Evolutionary conservation across 805 yeast genomes (phyloP).

Genomic region (Starmerella roubikii): DNA sequence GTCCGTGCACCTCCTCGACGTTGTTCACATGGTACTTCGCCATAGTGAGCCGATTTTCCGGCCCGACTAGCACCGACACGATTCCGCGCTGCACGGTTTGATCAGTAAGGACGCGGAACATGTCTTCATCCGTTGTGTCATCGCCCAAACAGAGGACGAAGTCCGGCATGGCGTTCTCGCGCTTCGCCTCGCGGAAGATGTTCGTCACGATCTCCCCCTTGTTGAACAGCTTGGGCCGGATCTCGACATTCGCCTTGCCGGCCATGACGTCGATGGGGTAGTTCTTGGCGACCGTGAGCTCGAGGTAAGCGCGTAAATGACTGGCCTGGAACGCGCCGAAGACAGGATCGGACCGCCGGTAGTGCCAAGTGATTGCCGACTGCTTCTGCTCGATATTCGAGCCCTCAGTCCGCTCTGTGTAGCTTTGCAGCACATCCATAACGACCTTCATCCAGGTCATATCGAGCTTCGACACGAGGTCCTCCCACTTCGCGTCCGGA

Average conservation of each 20-base stretch:
- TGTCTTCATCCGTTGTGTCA: slow-evolving; percentile 94
- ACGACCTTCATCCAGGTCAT: slow-evolving; percentile 93
- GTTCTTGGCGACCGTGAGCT: slow-evolving; percentile 41
- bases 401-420: slow-evolving; percentile 84
- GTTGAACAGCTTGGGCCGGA: slow-evolving; percentile 87
- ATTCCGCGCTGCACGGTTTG: slow-evolving; percentile 35
- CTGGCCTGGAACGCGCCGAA: slow-evolving; percentile 78
- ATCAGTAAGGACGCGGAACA: slow-evolving; percentile 66
- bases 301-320: slow-evolving; percentile 52
- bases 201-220: slow-evolving; percentile 91
- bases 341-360: slow-evolving; percentile 87
- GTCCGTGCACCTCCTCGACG: slow-evolving; percentile 17
- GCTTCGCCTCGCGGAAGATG: slow-evolving; percentile 38
- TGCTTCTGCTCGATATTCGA: slow-evolving; percentile 73
- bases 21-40: slow-evolving; percentile 20
- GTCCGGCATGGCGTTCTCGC: slow-evolving; percentile 43
- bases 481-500: slow-evolving; percentile 49
- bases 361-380: slow-evolving; percentile 97
- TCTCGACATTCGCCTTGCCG: slow-evolving; percentile 95
- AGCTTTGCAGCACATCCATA: slow-evolving; percentile 53
- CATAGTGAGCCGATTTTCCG: slow-evolving; percentile 31
- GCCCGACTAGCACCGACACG: slow-evolving; percentile 22
- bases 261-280: slow-evolving; percentile 90
- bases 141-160: slow-evolving; percentile 87
- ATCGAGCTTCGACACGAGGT: slow-evolving; percentile 66